A percentile compares a stretch with the other conserved stretches of the same genome.
Conservation (phyloP, 2,329 filamentous ascomycete species). For the Polytolypa hystricis region DNA sequence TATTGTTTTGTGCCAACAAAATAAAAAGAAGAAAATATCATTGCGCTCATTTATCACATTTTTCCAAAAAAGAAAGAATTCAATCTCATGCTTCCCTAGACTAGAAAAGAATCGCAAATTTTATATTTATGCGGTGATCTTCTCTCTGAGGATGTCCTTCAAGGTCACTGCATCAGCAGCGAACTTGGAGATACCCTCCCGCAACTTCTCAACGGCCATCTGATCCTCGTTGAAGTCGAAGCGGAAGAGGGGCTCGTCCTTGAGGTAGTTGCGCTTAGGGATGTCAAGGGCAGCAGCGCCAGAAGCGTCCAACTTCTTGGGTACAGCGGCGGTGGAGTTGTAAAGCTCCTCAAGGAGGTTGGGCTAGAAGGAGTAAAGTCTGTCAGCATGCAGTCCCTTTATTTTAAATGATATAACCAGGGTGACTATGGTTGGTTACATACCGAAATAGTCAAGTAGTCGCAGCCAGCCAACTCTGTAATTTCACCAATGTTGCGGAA, state of each 20-base stretch:
- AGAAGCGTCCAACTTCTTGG: conserved; percentile 80
- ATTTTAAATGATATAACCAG: background rate
- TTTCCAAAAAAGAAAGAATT: no score
- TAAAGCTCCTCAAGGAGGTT: conserved; percentile 87
- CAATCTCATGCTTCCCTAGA: no score
- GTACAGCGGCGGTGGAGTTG: conserved; percentile 70
- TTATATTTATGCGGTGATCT: conserved; percentile 48
- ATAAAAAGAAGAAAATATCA: no score
- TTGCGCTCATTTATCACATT: no score
- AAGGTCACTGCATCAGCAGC: conserved; percentile 89
- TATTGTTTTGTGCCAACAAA: no score
- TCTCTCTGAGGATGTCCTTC: conserved; percentile 82
- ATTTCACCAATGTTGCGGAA: conserved; percentile 97
- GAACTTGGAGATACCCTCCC: conserved; percentile 99
- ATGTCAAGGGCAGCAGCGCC: conserved; percentile 59
- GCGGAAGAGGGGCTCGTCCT: conserved; percentile 81
- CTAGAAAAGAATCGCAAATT: no score
- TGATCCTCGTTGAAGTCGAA: conserved; percentile 99
- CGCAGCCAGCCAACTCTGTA: conserved; percentile 93
- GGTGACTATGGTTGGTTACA: conserved; percentile 25
- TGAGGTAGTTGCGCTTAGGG: conserved; percentile 82
- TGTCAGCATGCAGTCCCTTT: conserved; percentile 11
- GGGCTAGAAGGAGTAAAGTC: conserved; percentile 52
- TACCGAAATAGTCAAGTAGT: conserved; percentile 97
- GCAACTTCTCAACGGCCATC: conserved; percentile 98